Evolutionary conservation across 495 filamentous ascomycete genomes (phyloP), one percentile per base, ranked within the genome.

Genomic region (Daldinia decipiens): DNA sequence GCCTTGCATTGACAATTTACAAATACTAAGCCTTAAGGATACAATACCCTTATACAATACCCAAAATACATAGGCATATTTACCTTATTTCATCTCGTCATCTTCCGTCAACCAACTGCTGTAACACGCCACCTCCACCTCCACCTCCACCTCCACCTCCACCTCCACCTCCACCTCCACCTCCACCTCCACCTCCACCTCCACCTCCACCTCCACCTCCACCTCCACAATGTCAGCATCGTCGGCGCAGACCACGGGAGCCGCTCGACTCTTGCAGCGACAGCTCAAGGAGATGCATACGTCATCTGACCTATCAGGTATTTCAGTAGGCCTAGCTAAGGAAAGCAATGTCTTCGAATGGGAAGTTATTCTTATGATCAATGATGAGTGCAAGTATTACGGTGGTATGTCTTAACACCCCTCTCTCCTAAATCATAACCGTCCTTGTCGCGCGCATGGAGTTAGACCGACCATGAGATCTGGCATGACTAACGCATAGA

Each of bases 321-420:
- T 99, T 74, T 97, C 93, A 69, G 95, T 91, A 76, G 95, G 95
- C 1, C 83, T 99, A 32, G 89, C 95, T 26, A 88, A 89, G 67
- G 84, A 91, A 73, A 90, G 84, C 82, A 98, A 97, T 76, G 90
- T 98, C n/a, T 98, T 97, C 70, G 91, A 98, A 83, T 99, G 95
- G 95, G 95, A 98, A 79, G 93, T 99, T 15, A 97, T 97, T 91
- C 87, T 99, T 36, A 99, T 99, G 95, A 95, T 99, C 74, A 92
- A 86, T 32, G 95, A 99, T 75, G 95, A 99, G 72, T 95, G 93
- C 80, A 95, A 96, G 79, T 90, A 93, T 75, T 99, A 98, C 75
- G 96, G 95, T 71, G 95, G 82, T 89, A 81, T 32, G 76, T 72
- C n/a, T 15, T 58, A 36, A 43, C 47, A 7, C 65, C 11, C 29